Evolutionary conservation across 2,329 filamentous ascomycete genomes (phyloP), one percentile per base, ranked within the genome.

Genomic region (Nothomitra cinnamomea): DNA sequence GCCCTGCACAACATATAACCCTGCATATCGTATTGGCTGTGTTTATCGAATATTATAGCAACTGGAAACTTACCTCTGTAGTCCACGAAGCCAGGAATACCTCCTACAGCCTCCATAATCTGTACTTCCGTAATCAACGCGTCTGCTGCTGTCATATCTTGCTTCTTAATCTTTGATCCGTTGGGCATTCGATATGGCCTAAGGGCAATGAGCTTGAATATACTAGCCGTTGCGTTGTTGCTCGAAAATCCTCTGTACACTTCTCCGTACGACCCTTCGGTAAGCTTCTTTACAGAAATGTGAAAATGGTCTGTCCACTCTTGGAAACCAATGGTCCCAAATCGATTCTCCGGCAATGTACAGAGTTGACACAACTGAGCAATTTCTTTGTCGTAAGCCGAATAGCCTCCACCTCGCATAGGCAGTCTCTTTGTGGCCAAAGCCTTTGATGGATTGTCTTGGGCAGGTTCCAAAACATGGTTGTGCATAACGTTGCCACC

Each of bases 221-320:
- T 72, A 1, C 36, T 28, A 21, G 7, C 8, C 22, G 21, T 17
- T 21, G 13, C 15, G n/a, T n/a, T 24, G 13, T 3, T 41, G 62
- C 61, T 1, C 70, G 62, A 6, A 68, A 71, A 56, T 22, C 82
- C 65, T 12, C 78, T 76, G 62, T 81, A 82, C 2, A 83, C 79
- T 60, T 82, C 79, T 53, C 77, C 78, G 60, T 80, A 83, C 1
- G 78, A 80, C 1, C 80, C 80, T 62, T 83, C 79, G 7, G 78
- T 79, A 36, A 83, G 74, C 59, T 83, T 83, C 7, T 69, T 67
- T 41, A 82, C 70, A 38, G 70, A 61, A 57, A 75, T 32, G 10
- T 32, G 28, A 32, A 32, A 32, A 32, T 32, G 28, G 28, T 32
- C 28, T 4, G 5, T 5, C 28, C 28, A 32, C 10, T 32, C 28